These are phyloP conservation scores for Aspergillus persii DNA, from an alignment of 2,329 filamentous ascomycete genomes.

Conservation along the genomic window DNA sequence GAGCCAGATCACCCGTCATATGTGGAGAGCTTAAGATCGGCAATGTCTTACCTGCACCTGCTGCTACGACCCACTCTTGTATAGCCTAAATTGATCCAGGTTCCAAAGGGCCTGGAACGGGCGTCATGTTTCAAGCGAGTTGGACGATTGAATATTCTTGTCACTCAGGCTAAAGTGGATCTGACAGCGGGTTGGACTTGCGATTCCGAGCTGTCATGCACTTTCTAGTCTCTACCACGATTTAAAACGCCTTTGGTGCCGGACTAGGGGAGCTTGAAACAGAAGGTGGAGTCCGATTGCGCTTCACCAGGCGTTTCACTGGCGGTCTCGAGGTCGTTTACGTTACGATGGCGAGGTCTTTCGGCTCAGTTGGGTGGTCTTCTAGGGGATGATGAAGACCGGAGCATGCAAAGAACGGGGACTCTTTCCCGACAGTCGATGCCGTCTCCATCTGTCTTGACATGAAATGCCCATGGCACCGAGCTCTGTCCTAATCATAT, in stretches of 20 bases:
- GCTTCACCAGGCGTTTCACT: not conserved
- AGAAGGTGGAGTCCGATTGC: not conserved
- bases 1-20: not conserved
- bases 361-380: not conserved
- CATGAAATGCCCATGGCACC: not conserved
- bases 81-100: not conserved
- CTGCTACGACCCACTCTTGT: not conserved
- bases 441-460: not conserved
- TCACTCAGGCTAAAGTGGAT: not conserved
- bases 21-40: not conserved
- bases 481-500: not conserved
- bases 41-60: not conserved
- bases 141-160: not conserved
- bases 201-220: not conserved
- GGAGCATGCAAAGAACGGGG: not conserved
- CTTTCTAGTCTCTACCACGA: too few relatives aligned
- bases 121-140: not conserved
- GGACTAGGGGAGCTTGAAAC: not conserved
- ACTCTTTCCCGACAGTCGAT: too few relatives aligned
- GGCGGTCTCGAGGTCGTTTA: not conserved
- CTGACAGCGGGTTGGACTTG: not conserved
- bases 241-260: not conserved
- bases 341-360: not conserved
- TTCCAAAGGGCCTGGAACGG: not conserved
- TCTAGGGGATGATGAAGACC: not conserved